Base-by-base conservation (phyloP, 225 moss, liverwort and hornwort species). In the Bryum argenteum region DNA sequence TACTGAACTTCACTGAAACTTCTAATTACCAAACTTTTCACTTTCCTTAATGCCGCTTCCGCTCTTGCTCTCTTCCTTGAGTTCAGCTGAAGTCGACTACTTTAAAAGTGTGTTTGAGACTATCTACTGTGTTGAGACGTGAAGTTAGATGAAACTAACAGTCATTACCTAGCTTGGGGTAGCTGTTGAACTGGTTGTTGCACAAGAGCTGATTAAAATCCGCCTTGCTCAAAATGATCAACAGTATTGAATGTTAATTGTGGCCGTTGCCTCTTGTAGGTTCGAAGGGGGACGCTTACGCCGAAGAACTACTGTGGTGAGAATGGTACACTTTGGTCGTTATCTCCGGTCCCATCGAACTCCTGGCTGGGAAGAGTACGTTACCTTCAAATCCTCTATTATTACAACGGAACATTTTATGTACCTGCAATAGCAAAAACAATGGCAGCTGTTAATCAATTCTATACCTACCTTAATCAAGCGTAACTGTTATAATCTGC, bases 361-460 rank as follows among this genome's bases (percentile, higher is more conserved):
- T 45, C 75, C 72, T 21, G 79, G 76, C 70, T 83, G 83, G 83
- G 83, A 83, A 79, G 76, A 83, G 83, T 83, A 72, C 42, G 78
- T 61, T 11, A 16, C 33, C 33, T 9, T 10, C 20, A 11, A 6
- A 11, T 65, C 45, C 10, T 8, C 23, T 39, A 11, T 39, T 20
- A 28, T 11, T 2, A 41, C 43, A 23, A 58, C 26, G 26, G 26
- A 26, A 26, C 18, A 24, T 63, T 6, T 18, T 11, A 43, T 66
- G 10, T 22, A 1, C 48, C 66, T 56, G 33, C 37, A 74, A 21
- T 54, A 16, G 39, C 12, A 26, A n/a, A 23, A 54, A 5, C 4
- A 20, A 15, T 2, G 8, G 8, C 26, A 26, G 26, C 26, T 2
- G 26, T 2, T 26, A 26, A 26, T 26, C 26, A 26, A 26, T 26